Percentiles rank a stretch among this genome's conserved stretches.
phyloP scores from a whole-genome alignment of 257 asterid species.

The Penstemon newberryi region DNA sequence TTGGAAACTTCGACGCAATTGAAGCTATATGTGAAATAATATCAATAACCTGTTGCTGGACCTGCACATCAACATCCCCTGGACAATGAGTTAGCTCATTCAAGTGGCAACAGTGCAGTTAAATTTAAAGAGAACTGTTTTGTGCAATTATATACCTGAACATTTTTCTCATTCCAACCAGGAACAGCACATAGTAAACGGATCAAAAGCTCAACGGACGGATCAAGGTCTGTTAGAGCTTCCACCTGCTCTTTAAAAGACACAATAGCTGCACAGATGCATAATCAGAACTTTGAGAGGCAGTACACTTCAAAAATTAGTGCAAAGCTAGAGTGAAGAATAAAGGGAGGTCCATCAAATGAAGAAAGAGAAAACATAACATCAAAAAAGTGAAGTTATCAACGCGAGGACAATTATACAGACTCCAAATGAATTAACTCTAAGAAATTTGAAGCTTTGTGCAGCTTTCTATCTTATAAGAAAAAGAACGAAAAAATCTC shows the following conservation, averaged over 20 bases:
- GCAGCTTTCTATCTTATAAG: neutral
- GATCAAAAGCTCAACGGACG: conserved; percentile 78
- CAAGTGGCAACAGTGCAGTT: conserved; percentile 10
- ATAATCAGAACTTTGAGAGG: conserved; percentile 11
- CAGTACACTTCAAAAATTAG: neutral
- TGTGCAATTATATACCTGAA: conserved; percentile 57
- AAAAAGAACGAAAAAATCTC: too few relatives aligned
- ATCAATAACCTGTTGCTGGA: conserved; percentile 92
- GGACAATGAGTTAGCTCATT: conserved; percentile 26
- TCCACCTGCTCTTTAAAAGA: conserved; percentile 93
- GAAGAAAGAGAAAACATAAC: neutral
- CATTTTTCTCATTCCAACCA: conserved; percentile 98
- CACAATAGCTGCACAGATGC: conserved; percentile 67
- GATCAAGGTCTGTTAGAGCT: conserved; percentile 54
- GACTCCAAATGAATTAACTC: neutral
- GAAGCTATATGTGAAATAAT: conserved; percentile 72
- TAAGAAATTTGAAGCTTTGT: neutral
- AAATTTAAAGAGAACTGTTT: conserved; percentile 12
- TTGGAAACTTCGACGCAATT: conserved; percentile 81
- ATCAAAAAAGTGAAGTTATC: neutral
- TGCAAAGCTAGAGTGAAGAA: too few relatives aligned
- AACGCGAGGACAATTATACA: neutral
- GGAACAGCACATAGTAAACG: conserved; percentile 91
- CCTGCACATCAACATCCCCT: conserved; percentile 51
- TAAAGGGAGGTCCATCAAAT: neutral